Conservation (phyloP, 192 early-diverging fungal genomes). For the Mortierella antarctica region DNA sequence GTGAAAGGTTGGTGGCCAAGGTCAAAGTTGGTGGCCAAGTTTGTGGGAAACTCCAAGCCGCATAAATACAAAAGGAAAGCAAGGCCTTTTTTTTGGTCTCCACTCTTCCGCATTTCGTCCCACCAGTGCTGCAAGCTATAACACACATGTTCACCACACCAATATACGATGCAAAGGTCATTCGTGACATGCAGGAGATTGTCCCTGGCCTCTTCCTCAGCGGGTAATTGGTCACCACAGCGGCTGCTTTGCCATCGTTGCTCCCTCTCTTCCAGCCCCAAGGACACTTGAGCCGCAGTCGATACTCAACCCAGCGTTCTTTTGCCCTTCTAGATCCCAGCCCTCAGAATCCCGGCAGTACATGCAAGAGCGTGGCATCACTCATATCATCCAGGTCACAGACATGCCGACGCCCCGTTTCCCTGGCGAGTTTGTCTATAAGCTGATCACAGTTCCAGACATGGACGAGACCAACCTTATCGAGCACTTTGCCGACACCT, state of each 20-base stretch:
- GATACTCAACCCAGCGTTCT: too few relatives aligned
- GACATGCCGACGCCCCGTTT: constrained; percentile 28
- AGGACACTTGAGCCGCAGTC: neutral
- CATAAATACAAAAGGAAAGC: too few relatives aligned
- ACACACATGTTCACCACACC: neutral
- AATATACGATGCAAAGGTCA: constrained; percentile 4
- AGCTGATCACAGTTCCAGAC: constrained; percentile 67
- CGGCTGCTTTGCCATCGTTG: neutral
- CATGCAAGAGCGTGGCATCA: constrained; percentile 26
- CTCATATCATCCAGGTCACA: constrained; percentile 43
- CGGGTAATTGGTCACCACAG: constrained; percentile 22
- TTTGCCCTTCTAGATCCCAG: neutral
- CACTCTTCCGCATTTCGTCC: neutral
- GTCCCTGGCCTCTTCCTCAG: constrained; percentile 38
- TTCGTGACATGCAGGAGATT: constrained; percentile 43
- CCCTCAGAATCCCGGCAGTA: constrained; percentile 27
- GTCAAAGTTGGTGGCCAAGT: too few relatives aligned
- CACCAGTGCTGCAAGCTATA: neutral
- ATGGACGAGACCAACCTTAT: constrained; percentile 72
- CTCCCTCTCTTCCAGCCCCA: neutral
- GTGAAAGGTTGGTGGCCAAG: too few relatives aligned
- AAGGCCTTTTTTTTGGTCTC: neutral
- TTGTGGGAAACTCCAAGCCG: neutral
- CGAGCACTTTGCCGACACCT: constrained; percentile 74
- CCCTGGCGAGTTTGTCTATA: constrained; percentile 63